Percentiles rank a stretch among this genome's conserved stretches.
Conservation (phyloP, 163 green algal genomes). For the Chlamydomonas reinhardtii region DNA sequence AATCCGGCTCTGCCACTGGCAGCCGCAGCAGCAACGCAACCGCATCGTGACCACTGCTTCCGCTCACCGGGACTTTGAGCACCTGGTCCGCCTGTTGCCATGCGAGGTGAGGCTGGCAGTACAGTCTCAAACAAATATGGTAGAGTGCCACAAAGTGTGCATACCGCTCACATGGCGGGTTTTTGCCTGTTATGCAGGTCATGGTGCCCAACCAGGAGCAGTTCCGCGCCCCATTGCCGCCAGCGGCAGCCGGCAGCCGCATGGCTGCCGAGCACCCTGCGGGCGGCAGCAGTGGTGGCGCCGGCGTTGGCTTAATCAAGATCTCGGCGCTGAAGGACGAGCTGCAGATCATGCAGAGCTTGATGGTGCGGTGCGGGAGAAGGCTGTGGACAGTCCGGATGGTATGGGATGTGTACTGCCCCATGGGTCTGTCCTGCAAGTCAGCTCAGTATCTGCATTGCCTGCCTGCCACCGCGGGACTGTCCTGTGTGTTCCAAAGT, state of each 20-base stretch:
- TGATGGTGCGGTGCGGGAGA: neutral
- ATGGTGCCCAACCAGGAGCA: conserved; percentile 66
- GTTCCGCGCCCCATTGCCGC: conserved; percentile 32
- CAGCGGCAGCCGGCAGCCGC: neutral
- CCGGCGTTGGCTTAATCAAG: conserved; percentile 52
- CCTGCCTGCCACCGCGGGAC: no score
- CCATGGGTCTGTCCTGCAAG: no score
- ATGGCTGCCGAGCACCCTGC: neutral
- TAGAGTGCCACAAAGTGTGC: no score
- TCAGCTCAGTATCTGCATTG: no score
- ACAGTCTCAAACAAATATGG: no score
- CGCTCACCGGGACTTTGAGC: conserved; percentile 54
- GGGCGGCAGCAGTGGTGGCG: conserved; percentile 1
- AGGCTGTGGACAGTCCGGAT: no score
- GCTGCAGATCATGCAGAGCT: conserved; percentile 60
- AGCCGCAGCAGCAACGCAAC: conserved; percentile 2
- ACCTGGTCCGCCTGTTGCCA: conserved; percentile 65
- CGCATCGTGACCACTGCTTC: neutral
- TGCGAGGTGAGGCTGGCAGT: neutral
- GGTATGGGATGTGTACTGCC: no score
- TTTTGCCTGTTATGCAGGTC: conserved; percentile 21
- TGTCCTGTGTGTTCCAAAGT: no score
- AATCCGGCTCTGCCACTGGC: conserved; percentile 85
- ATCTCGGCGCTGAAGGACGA: conserved; percentile 86
- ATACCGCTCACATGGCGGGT: neutral